A percentile compares a stretch with the other conserved stretches of the same genome.
phyloP scores from a whole-genome alignment of 305 asterid genomes.

The Ilex paraguariensis region DNA sequence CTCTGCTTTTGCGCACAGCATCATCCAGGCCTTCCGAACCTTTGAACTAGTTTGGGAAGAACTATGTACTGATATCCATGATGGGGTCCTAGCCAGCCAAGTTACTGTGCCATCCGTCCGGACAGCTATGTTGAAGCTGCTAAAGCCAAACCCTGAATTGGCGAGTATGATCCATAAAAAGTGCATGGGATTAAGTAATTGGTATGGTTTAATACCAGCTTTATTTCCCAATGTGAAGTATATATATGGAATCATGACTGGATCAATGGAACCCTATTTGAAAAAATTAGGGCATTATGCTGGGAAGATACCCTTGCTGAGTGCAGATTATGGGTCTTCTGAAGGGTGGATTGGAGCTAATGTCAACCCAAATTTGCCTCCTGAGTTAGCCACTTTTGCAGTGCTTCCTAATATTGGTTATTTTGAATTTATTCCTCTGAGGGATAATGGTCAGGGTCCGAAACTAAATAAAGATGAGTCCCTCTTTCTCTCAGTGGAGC shows the following conservation, averaged over 20 bases:
- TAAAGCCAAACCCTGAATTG: conserved; percentile 61
- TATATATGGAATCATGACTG: conserved; percentile 92
- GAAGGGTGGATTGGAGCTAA: conserved; percentile 98
- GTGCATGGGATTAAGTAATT: conserved; percentile 53
- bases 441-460: conserved; percentile 17
- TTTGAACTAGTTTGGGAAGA: conserved; percentile 79
- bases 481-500: conserved; percentile 16
- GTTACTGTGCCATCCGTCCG: conserved; percentile 68
- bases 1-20: conserved; percentile 89
- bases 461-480: neutral
- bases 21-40: conserved; percentile 80
- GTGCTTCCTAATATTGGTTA: conserved; percentile 84
- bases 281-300: conserved; percentile 84
- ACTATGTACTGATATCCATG: conserved; percentile 57
- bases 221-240: conserved; percentile 74
- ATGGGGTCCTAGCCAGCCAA: conserved; percentile 55
- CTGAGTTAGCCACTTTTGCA: conserved; percentile 61
- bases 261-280: conserved; percentile 94
- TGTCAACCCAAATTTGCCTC: conserved; percentile 65
- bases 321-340: conserved; percentile 93
- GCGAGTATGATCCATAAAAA: conserved; percentile 43
- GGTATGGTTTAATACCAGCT: conserved; percentile 76
- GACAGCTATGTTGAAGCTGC: conserved; percentile 48
- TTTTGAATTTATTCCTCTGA: conserved; percentile 79
- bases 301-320: conserved; percentile 61